Evolutionary conservation across 441 rosid genomes (phyloP), one percentile per base, ranked within the genome.

Genomic region (Pelargonium australe): DNA sequence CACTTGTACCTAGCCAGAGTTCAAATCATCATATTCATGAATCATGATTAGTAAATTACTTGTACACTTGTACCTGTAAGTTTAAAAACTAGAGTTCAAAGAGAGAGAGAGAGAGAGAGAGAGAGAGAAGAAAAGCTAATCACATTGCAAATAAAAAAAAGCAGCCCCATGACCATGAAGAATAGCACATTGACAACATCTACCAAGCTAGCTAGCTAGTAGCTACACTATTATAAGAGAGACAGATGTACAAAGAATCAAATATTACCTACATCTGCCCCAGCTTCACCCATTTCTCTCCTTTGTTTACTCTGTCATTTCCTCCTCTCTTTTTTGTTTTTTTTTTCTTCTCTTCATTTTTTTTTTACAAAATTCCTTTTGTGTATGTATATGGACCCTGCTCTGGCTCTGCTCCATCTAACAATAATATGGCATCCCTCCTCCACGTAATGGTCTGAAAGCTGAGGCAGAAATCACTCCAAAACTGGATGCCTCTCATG

Each of bases 261-360:
- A 76, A 68, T 72, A 72, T 77, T 78, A 77, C 73, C 82, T 80
- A 80, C 71, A 75, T 43, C 74, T 84, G 64, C 79, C 62, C 63
- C 71, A 68, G 67, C 71, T 65, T 71, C 69, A 75, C 63, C 66
- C 53, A 9, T 70, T 73, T 31, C 62, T 57, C 41, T 37, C 41
- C 41, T 37, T 37, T 37, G 41, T 37, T 37, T 37, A 5, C 31
- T 34, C 37, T 34, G 37, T 34, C 37, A 3, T 34, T 34, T 34
- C 37, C 37, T 67, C 65, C 58, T 0, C 17, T 51, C 49, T 66
- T 43, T 1, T 13, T 16, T 23, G 0, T 20, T 20, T 20, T 20
- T 10, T 6, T 4, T 23, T 67, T 40, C 53, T 61, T 10, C 37
- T 67, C 64, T 43, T 43, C 47, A 61, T 55, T 68, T 6, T 16